Conservation (phyloP, 371 early-diverging fungal species). For the Capniomyces stellatus region DNA sequence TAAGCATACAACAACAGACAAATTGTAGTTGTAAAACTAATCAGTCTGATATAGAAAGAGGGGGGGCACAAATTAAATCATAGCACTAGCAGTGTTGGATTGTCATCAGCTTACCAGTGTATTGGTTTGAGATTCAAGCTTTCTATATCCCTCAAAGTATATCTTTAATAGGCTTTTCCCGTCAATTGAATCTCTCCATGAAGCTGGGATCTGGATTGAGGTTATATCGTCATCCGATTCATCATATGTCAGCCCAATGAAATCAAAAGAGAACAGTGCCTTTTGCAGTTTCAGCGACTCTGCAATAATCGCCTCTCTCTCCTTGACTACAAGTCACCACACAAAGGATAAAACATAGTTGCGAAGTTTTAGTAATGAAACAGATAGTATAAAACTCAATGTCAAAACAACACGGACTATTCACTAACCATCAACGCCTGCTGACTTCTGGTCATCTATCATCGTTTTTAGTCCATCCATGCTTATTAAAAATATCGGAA, state of each 20-base stretch:
- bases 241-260: slow-evolving; percentile 67
- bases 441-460: background rate
- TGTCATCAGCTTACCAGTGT: background rate
- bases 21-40: no score
- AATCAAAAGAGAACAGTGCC: slow-evolving; percentile 65
- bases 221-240: slow-evolving; percentile 72
- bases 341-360: background rate
- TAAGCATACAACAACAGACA: slow-evolving; percentile 20
- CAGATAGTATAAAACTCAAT: background rate
- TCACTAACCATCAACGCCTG: slow-evolving; percentile 26
- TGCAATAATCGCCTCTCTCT: slow-evolving; percentile 14
- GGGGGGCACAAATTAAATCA: no score
- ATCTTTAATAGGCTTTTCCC: slow-evolving; percentile 41
- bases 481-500: slow-evolving; percentile 36
- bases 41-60: no score
- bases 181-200: slow-evolving; percentile 56
- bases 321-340: slow-evolving; percentile 16
- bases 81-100: no score
- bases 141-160: slow-evolving; percentile 53
- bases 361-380: background rate
- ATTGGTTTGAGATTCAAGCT: slow-evolving; percentile 29
- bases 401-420: no score
- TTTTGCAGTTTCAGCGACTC: slow-evolving; percentile 40
- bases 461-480: background rate
- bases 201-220: slow-evolving; percentile 56